Percentiles rank a stretch among this genome's conserved stretches.
Conservation (phyloP, 371 early-diverging fungal genomes). For the Choanephora cucurbitarum region DNA sequence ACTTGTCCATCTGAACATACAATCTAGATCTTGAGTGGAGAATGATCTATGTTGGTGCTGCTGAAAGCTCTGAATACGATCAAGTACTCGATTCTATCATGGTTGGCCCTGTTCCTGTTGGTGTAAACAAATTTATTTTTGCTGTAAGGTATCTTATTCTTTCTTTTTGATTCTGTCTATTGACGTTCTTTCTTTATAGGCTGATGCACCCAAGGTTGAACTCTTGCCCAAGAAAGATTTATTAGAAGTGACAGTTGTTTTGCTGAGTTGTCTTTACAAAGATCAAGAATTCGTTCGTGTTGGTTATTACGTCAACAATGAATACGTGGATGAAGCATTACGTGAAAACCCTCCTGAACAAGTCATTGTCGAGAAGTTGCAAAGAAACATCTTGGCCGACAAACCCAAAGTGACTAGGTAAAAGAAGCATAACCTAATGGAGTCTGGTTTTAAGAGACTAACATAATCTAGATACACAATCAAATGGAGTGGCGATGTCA, state of each 20-base stretch:
- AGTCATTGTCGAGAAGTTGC: slow-evolving; percentile 69
- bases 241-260: slow-evolving; percentile 87
- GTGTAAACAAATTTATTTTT: slow-evolving; percentile 92
- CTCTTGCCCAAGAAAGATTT: slow-evolving; percentile 79
- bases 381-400: slow-evolving; percentile 87
- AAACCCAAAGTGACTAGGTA: slow-evolving; percentile 93
- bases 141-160: slow-evolving; percentile 57
- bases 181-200: slow-evolving; percentile 44
- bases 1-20: neutral
- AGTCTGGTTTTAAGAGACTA: no score
- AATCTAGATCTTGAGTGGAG: slow-evolving; percentile 93
- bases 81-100: slow-evolving; percentile 93
- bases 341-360: slow-evolving; percentile 46
- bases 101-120: slow-evolving; percentile 98
- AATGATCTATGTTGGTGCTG: slow-evolving; percentile 92
- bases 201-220: slow-evolving; percentile 70
- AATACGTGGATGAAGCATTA: slow-evolving; percentile 70
- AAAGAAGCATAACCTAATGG: neutral
- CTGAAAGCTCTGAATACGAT: slow-evolving; percentile 81
- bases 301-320: slow-evolving; percentile 96
- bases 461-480: slow-evolving; percentile 56
- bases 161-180: slow-evolving; percentile 1
- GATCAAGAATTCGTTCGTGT: slow-evolving; percentile 93
- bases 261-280: slow-evolving; percentile 87
- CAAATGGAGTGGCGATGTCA: slow-evolving; percentile 40